These are phyloP conservation scores for Penicillium goetzii DNA, from an alignment of 495 filamentous ascomycete genomes.

Conservation along the genomic window DNA sequence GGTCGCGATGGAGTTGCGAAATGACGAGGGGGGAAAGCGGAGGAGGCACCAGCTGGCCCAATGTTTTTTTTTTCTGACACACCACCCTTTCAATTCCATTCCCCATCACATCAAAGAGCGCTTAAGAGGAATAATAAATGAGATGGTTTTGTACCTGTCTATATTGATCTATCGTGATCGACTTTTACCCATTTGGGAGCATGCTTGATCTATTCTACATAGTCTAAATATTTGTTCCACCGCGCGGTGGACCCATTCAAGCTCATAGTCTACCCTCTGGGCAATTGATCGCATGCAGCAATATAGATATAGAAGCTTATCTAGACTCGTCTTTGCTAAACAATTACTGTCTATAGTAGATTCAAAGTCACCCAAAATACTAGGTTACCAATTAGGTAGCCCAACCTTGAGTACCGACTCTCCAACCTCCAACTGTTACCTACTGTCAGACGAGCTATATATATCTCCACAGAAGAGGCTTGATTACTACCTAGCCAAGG, in stretches of 20 bases:
- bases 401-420: too few relatives aligned
- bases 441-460: too few relatives aligned
- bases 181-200: background rate
- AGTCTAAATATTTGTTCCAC: slow-evolving; percentile 6
- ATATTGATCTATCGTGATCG: background rate
- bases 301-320: background rate
- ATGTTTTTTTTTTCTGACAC: slow-evolving; percentile 20
- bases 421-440: too few relatives aligned
- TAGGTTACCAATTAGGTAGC: too few relatives aligned
- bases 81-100: slow-evolving; percentile 7
- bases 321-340: background rate
- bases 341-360: background rate
- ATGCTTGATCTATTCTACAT: background rate
- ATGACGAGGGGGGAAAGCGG: slow-evolving; percentile 30
- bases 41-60: slow-evolving; percentile 17
- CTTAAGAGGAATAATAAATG: too few relatives aligned
- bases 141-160: too few relatives aligned
- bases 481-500: too few relatives aligned
- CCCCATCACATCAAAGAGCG: background rate
- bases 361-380: background rate
- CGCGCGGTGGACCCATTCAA: slow-evolving; percentile 3
- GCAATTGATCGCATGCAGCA: slow-evolving; percentile 4
- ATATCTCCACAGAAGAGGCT: too few relatives aligned
- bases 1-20: slow-evolving; percentile 25
- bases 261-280: background rate